phyloP scores from a whole-genome alignment of 1,284 basidiomycete species.

The Moesziomyces antarcticus region DNA sequence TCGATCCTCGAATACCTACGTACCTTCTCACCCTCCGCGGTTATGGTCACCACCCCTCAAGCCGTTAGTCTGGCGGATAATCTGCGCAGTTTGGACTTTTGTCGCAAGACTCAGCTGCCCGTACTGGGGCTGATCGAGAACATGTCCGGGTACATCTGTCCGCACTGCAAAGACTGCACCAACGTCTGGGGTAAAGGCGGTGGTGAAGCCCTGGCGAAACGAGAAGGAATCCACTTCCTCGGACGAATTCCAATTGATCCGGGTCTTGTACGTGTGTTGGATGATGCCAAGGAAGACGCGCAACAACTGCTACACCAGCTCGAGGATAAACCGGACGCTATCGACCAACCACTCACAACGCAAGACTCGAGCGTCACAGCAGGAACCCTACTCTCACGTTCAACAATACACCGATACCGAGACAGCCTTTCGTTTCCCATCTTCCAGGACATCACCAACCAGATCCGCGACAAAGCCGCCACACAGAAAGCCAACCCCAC shows the following conservation, averaged over 20 bases:
- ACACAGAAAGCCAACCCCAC: slow-evolving; percentile 6
- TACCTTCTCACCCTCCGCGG: slow-evolving; percentile 74
- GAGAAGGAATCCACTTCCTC: slow-evolving; percentile 81
- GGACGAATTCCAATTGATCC: slow-evolving; percentile 94
- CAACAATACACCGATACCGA: slow-evolving; percentile 60
- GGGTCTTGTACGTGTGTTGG: slow-evolving; percentile 86
- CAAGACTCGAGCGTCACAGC: slow-evolving; percentile 6
- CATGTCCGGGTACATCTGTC: slow-evolving; percentile 98
- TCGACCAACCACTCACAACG: slow-evolving; percentile 23
- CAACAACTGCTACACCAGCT: slow-evolving; percentile 14
- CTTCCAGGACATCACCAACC: slow-evolving; percentile 58
- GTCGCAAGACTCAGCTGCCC: slow-evolving; percentile 83
- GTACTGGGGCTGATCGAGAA: slow-evolving; percentile 97
- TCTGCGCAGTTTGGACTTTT: slow-evolving; percentile 95
- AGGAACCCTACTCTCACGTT: slow-evolving; percentile 55
- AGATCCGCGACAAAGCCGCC: slow-evolving; percentile 30
- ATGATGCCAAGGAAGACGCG: slow-evolving; percentile 73
- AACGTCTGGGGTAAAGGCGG: slow-evolving; percentile 96
- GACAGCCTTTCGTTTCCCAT: slow-evolving; percentile 62
- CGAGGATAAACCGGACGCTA: background rate
- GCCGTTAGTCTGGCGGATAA: slow-evolving; percentile 94
- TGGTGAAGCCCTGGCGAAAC: slow-evolving; percentile 78
- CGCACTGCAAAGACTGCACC: slow-evolving; percentile 82
- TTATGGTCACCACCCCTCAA: slow-evolving; percentile 97
- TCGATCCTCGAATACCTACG: slow-evolving; percentile 92